Percentiles rank a stretch among this genome's conserved stretches.
phyloP scores from a whole-genome alignment of 75 land plant species.

The Larix kaempferi region DNA sequence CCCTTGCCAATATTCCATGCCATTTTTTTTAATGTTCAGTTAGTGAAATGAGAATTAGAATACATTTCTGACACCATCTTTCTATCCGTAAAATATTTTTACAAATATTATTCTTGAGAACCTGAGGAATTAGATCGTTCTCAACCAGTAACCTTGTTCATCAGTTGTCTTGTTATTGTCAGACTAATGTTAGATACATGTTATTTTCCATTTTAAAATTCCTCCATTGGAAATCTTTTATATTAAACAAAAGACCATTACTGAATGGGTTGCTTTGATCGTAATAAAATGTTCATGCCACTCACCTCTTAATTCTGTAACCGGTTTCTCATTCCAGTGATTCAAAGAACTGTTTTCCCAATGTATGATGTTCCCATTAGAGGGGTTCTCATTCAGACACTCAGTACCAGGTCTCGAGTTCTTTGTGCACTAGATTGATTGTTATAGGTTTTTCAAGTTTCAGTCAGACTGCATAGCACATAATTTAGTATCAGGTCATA shows the following conservation, averaged over 20 bases:
- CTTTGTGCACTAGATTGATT: no score
- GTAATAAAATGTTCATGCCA: no score
- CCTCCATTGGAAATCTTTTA: background rate
- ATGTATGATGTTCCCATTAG: no score
- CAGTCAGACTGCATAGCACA: no score
- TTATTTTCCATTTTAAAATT: background rate
- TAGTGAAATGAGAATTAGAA: background rate
- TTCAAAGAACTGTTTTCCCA: no score
- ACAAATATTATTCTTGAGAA: constrained; percentile 3
- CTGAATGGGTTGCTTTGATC: no score
- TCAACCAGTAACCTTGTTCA: background rate
- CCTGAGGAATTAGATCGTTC: background rate
- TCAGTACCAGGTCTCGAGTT: no score
- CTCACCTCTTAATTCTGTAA: no score
- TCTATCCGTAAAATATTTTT: background rate
- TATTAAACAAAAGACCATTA: background rate
- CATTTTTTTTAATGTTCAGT: background rate
- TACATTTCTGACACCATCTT: background rate
- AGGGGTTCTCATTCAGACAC: no score
- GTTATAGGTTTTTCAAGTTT: no score
- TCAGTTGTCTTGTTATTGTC: background rate
- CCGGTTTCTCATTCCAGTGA: no score
- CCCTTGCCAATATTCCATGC: background rate
- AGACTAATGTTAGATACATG: background rate
- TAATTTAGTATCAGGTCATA: no score